Conservation (phyloP, 1,284 basidiomycete genomes). For the Quambalaria eucalypti region DNA sequence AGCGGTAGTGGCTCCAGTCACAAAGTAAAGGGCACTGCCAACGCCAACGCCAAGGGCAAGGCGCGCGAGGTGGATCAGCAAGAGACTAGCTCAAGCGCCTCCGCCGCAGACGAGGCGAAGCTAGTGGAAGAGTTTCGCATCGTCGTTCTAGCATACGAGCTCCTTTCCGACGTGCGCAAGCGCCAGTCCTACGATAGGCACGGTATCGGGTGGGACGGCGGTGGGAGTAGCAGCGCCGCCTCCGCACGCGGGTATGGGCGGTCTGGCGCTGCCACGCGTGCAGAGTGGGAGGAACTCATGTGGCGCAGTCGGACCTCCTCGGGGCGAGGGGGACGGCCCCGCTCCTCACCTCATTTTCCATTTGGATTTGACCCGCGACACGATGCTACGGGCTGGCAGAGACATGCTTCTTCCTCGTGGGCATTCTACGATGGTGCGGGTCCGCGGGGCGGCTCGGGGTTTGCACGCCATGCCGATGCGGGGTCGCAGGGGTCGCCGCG, state of each 20-base stretch:
- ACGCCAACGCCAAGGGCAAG: constrained; percentile 11
- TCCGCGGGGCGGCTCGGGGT: not conserved
- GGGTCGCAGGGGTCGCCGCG: no score
- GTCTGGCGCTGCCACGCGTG: no score
- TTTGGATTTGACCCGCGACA: constrained; percentile 5
- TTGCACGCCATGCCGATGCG: no score
- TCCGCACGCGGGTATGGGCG: not conserved
- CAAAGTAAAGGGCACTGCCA: not conserved
- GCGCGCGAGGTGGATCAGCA: constrained; percentile 1
- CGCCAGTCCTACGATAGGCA: constrained; percentile 11
- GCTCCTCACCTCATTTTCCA: no score
- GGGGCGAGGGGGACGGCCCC: no score
- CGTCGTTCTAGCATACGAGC: constrained; percentile 21
- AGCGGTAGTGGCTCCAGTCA: not conserved
- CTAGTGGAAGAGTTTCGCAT: constrained; percentile 13
- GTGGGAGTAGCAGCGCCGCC: not conserved
- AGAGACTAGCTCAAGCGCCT: not conserved
- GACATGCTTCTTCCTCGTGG: not conserved
- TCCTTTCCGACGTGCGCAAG: constrained; percentile 9
- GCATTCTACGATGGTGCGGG: not conserved
- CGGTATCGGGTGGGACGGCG: constrained; percentile 17
- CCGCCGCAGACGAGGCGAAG: not conserved
- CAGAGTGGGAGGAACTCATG: constrained; percentile 1
- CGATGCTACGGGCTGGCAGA: constrained; percentile 13
- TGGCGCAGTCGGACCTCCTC: not conserved